Percentiles rank a stretch among this genome's conserved stretches.
Conservation (phyloP, 352 stramenopile species). For the Aphanomyces astaci region DNA sequence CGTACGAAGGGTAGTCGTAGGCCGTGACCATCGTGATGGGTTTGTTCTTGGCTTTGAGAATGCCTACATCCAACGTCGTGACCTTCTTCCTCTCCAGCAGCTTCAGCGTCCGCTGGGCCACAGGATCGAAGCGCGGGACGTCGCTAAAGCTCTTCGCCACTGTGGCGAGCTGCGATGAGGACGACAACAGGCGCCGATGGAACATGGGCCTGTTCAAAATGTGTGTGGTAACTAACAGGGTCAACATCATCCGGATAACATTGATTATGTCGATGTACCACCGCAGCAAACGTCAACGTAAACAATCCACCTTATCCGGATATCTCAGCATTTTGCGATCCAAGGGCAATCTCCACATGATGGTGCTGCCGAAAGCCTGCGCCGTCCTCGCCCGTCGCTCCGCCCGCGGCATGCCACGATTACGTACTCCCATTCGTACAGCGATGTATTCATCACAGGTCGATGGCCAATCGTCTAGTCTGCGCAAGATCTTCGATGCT, state of each 20-base stretch:
- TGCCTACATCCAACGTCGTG: constrained; percentile 71
- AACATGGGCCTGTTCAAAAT: neutral
- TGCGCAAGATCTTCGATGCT: constrained; percentile 12
- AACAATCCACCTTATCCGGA: neutral
- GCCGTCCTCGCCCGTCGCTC: too few relatives aligned
- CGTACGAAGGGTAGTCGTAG: constrained; percentile 92
- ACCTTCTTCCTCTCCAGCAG: constrained; percentile 80
- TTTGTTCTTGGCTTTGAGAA: constrained; percentile 90
- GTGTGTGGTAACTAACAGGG: neutral
- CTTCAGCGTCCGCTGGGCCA: constrained; percentile 55
- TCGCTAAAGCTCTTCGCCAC: constrained; percentile 5
- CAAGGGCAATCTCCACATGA: too few relatives aligned
- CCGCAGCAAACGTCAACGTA: neutral
- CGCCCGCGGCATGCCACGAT: too few relatives aligned
- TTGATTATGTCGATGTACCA: neutral
- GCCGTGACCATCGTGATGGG: constrained; percentile 99
- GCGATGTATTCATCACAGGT: neutral
- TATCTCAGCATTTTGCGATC: neutral
- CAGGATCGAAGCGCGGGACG: neutral
- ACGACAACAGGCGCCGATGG: neutral
- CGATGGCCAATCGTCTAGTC: neutral
- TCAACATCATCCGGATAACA: neutral
- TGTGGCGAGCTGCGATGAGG: neutral
- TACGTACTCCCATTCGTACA: neutral
- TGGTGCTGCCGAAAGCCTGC: too few relatives aligned